phyloP scores from a whole-genome alignment of 2,329 filamentous ascomycete genomes.

The Alternaria sp. region DNA sequence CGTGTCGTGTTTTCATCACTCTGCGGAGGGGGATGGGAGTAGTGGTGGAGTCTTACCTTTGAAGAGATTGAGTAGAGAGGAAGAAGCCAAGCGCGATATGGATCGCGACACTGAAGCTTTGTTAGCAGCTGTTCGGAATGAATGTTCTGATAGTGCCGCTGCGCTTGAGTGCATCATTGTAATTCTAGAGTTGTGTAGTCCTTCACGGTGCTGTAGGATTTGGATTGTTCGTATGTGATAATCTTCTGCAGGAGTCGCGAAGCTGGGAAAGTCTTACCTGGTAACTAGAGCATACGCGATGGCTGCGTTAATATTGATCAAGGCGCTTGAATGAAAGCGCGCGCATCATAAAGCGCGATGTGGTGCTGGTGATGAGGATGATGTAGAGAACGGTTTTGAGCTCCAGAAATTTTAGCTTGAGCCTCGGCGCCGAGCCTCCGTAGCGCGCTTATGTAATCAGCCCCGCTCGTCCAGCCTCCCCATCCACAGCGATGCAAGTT shows the following conservation, averaged over 20 bases:
- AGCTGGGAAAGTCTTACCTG: slow-evolving; percentile 23
- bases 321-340: slow-evolving; percentile 11
- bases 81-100: background rate
- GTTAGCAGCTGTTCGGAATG: slow-evolving; percentile 24
- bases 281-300: slow-evolving; percentile 4
- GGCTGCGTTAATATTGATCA: slow-evolving; percentile 20
- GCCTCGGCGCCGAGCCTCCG: slow-evolving; percentile 23
- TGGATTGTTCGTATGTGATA: slow-evolving; percentile 61
- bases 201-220: slow-evolving; percentile 63
- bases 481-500: background rate
- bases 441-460: slow-evolving; percentile 26
- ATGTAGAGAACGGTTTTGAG: slow-evolving; percentile 17
- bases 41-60: slow-evolving; percentile 51
- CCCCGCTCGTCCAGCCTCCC: background rate
- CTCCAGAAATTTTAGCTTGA: slow-evolving; percentile 34
- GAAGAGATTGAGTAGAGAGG: background rate
- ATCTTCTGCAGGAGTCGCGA: slow-evolving; percentile 49
- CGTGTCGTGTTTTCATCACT: slow-evolving; percentile 69
- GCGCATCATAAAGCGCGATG: slow-evolving; percentile 24
- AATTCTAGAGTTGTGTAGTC: slow-evolving; percentile 62
- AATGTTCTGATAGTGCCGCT: background rate
- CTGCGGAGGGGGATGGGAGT: slow-evolving; percentile 37
- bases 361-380: slow-evolving; percentile 16
- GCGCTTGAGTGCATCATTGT: slow-evolving; percentile 56
- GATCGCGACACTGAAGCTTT: slow-evolving; percentile 12